Base-by-base conservation (phyloP, 176 grass and related monocot species). In the Metroxylon sagu region DNA sequence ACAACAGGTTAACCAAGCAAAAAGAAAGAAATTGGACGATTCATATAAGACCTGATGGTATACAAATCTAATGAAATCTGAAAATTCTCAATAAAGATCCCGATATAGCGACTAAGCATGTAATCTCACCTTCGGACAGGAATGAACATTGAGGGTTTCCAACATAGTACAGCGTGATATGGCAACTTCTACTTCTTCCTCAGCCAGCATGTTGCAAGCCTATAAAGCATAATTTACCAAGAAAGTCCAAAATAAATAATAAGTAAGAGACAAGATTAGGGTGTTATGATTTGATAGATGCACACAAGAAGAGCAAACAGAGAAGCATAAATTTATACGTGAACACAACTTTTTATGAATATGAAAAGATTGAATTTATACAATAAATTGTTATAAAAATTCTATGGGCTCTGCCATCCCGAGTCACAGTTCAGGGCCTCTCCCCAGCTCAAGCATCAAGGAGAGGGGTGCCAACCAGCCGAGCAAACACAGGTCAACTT, bases 191-290 rank as follows among this genome's bases (percentile, higher is more conserved):
- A 98, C 62, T 81, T 89, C 84, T 78, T 98, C 81, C 60, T 81
- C 84, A 54, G 70, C 76, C 79, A 98, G 73, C 87, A 98, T 92
- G 39, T 54, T 92, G 68, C 93, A 98, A 59, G 78, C 87, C 93
- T 98, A 75, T 1, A 76, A 56, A 15, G 50, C 50, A 59, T 31
- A 76, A 5, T 30, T 65, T 43, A 29, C 5, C 21, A 25, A 29
- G 48, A 14, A 64, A 35, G 25, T 21, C 14, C 16, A 23, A 65
- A 19, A 26, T 67, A 50, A 14, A 48, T 4, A 35, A 72, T 23
- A 48, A 23, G 35, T 21, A 49, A 48, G 0, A 4, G 6, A 39
- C 19, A 58, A 6, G 6, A 43, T 43, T 7, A 43, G 10, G 35
- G 0, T 2, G 12, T 43, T 43, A 10, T 26, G 59, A 19, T n/a